A percentile compares a stretch with the other conserved stretches of the same genome.
phyloP scores from a whole-genome alignment of 2,329 filamentous ascomycete species.

The Penicillium freii region DNA sequence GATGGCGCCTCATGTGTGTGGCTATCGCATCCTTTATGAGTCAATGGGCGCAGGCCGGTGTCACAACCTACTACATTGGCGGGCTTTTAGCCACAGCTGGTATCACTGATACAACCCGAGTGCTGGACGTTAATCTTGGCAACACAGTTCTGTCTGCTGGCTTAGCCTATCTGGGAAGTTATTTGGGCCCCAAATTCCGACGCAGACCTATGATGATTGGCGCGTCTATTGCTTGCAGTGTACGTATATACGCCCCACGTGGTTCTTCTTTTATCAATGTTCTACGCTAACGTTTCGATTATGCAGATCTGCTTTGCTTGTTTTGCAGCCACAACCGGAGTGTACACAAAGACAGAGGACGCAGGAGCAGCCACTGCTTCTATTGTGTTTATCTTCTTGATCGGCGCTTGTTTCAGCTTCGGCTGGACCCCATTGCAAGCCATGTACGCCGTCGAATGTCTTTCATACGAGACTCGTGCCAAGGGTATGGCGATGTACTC shows the following conservation, averaged over 20 bases:
- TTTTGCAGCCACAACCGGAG: slow-evolving; percentile 5
- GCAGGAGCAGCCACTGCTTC: slow-evolving; percentile 36
- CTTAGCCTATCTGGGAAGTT: slow-evolving; percentile 46
- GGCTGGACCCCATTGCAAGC: slow-evolving; percentile 47
- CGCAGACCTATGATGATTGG: slow-evolving; percentile 53
- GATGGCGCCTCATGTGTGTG: slow-evolving; percentile 51
- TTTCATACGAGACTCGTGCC: slow-evolving; percentile 55
- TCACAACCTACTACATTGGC: slow-evolving; percentile 56
- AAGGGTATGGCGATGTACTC: slow-evolving; percentile 56
- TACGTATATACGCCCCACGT: neutral
- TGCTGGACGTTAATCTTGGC: slow-evolving; percentile 56
- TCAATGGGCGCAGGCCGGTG: slow-evolving; percentile 40
- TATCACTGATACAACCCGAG: slow-evolving; percentile 47
- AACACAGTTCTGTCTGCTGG: slow-evolving; percentile 56
- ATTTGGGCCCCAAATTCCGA: slow-evolving; percentile 57
- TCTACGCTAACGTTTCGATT: neutral
- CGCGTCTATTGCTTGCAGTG: neutral
- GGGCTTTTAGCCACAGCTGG: slow-evolving; percentile 55
- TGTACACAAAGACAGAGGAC: slow-evolving; percentile 30
- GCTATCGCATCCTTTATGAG: slow-evolving; percentile 54
- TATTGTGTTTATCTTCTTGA: slow-evolving; percentile 56
- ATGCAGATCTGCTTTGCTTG: slow-evolving; percentile 2
- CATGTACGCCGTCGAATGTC: slow-evolving; percentile 55
- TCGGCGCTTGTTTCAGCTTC: slow-evolving; percentile 50
- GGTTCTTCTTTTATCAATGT: neutral